Conservation (phyloP, 2,329 filamentous ascomycete species). For the Colletotrichum sp. region DNA sequence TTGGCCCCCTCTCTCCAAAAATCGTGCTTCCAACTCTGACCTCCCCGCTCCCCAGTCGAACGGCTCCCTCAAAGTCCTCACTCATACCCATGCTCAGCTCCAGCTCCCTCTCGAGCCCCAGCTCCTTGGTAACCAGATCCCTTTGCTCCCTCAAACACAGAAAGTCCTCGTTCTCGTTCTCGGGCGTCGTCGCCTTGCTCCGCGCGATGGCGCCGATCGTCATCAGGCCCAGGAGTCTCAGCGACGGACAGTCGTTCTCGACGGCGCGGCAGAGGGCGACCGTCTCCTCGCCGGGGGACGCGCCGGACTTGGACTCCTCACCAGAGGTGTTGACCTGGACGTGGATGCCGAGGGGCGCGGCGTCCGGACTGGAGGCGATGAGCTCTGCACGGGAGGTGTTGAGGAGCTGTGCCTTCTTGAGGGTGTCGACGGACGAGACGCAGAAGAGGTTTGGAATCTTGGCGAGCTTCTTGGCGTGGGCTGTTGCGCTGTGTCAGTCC, state of each 20-base stretch:
- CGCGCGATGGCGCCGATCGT: conserved; percentile 95
- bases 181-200: conserved; percentile 73
- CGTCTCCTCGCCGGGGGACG: conserved; percentile 68
- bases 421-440: conserved; percentile 86
- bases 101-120: conserved; percentile 56
- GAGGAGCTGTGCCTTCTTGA: conserved; percentile 85
- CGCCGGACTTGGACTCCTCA: conserved; percentile 84
- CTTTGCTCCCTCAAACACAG: conserved; percentile 69
- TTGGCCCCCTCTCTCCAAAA: conserved; percentile 83
- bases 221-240: conserved; percentile 86
- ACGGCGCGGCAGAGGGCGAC: conserved; percentile 73
- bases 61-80: conserved; percentile 90
- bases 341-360: conserved; percentile 70
- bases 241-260: conserved; percentile 70
- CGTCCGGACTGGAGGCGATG: conserved; percentile 40
- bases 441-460: conserved; percentile 89
- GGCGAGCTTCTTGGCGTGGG: conserved; percentile 85
- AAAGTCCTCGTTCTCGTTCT: conserved; percentile 94
- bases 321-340: conserved; percentile 96
- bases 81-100: conserved; percentile 99
- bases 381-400: conserved; percentile 75
- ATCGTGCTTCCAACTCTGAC: conserved; percentile 94
- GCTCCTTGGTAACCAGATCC: conserved; percentile 67
- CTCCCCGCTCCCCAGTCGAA: conserved; percentile 83
- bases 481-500: conserved; percentile 50